These are phyloP conservation scores for Rhizophagus clarus DNA, from an alignment of 192 early-diverging fungal species.

Conservation along the genomic window DNA sequence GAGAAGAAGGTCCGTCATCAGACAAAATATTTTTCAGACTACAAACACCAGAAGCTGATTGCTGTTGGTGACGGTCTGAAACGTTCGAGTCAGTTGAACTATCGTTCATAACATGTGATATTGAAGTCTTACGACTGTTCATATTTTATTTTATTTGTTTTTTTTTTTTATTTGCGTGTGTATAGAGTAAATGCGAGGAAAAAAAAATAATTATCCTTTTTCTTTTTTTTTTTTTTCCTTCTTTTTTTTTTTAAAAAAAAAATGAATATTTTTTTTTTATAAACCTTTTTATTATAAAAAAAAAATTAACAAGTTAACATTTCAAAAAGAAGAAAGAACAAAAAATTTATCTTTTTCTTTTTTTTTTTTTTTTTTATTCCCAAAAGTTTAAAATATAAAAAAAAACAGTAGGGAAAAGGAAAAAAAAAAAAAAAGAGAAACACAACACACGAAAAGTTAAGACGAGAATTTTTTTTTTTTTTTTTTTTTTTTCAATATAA, in stretches of 20 bases:
- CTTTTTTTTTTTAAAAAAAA: background rate
- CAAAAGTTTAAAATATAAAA: too few species aligned
- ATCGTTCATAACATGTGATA: constrained; percentile 25
- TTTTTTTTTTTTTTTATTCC: too few species aligned
- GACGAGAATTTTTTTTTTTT: too few species aligned
- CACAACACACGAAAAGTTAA: too few species aligned
- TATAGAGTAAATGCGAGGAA: background rate
- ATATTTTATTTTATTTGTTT: background rate
- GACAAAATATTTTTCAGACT: background rate
- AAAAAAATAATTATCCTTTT: background rate
- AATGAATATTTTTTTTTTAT: background rate
- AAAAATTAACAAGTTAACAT: background rate
- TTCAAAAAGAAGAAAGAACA: too few species aligned
- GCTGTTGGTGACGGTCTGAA: background rate
- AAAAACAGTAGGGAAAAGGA: too few species aligned
- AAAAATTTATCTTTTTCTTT: too few species aligned
- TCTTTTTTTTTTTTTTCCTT: background rate
- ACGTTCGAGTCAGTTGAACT: background rate
- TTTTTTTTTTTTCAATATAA: too few species aligned
- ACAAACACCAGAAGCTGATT: background rate
- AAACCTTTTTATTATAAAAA: background rate
- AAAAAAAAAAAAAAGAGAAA: too few species aligned
- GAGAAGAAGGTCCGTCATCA: background rate
- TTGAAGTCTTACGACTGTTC: background rate
- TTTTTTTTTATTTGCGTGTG: background rate